Evolutionary conservation across 495 filamentous ascomycete species (phyloP).

Genomic region (Monascus purpureus): DNA sequence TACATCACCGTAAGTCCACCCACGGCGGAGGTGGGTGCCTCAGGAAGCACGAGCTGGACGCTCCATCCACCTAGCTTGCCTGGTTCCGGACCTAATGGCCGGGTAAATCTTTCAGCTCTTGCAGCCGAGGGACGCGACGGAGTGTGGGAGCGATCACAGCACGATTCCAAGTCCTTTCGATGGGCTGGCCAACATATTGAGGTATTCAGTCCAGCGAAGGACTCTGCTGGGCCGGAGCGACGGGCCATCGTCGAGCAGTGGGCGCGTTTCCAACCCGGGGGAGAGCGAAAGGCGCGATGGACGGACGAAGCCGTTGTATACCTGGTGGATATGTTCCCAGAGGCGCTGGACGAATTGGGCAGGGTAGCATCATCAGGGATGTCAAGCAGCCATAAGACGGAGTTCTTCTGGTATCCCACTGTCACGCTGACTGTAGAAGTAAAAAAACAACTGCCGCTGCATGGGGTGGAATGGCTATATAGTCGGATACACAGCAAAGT

Average conservation of each 20-base stretch:
- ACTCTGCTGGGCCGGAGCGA: slow-evolving; percentile 14
- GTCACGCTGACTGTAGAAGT: slow-evolving; percentile 54
- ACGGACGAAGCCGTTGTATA: slow-evolving; percentile 43
- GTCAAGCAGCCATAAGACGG: slow-evolving; percentile 11
- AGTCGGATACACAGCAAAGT: slow-evolving; percentile 40
- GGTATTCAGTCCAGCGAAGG: slow-evolving; percentile 38
- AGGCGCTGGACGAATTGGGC: slow-evolving; percentile 36
- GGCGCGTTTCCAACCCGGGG: slow-evolving; percentile 35
- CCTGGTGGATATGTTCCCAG: slow-evolving; percentile 49
- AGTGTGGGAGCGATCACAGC: slow-evolving; percentile 15
- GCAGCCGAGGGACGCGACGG: slow-evolving; percentile 24
- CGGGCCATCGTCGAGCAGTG: slow-evolving; percentile 47
- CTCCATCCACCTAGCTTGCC: slow-evolving; percentile 33
- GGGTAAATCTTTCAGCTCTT: slow-evolving; percentile 14
- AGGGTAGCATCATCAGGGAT: slow-evolving; percentile 12
- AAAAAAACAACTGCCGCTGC: slow-evolving; percentile 44
- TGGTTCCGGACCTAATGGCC: slow-evolving; percentile 10
- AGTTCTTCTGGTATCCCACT: slow-evolving; percentile 64
- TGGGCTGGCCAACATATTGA: slow-evolving; percentile 40
- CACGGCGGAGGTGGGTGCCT: slow-evolving; percentile 41
- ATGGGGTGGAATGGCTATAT: slow-evolving; percentile 53
- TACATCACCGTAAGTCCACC: slow-evolving; percentile 58
- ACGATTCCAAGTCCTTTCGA: slow-evolving; percentile 33
- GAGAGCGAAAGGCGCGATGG: slow-evolving; percentile 33
- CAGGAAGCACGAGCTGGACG: slow-evolving; percentile 36